Evolutionary conservation across 805 yeast genomes (phyloP).

Genomic region (Yamadazyma kitorensis): DNA sequence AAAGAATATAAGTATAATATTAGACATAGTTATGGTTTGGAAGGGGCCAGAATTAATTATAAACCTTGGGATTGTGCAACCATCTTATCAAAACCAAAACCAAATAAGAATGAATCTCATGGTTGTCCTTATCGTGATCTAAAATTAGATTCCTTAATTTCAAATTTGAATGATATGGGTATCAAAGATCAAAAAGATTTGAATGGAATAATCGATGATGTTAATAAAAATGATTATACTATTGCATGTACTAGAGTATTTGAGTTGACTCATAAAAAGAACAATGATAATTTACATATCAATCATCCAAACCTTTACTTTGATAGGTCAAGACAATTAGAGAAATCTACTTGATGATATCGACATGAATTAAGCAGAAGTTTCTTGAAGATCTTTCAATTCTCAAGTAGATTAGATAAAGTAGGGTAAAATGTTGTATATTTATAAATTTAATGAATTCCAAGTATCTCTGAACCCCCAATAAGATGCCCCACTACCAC

Average conservation of each 20-base stretch:
- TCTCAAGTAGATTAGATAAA: too few relatives aligned
- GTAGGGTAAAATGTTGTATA: too few relatives aligned
- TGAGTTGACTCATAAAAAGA: conserved; percentile 58
- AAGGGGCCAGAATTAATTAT: conserved; percentile 84
- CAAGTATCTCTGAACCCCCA: conserved; percentile 36
- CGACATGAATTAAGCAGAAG: background rate
- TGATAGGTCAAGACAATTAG: conserved; percentile 66
- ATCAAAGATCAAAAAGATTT: conserved; percentile 56
- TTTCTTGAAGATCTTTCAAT: too few relatives aligned
- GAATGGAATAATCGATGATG: conserved; percentile 62
- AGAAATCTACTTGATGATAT: conserved; percentile 20
- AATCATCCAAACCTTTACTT: conserved; percentile 88
- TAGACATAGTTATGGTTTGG: conserved; percentile 87
- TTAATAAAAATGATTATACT: conserved; percentile 68
- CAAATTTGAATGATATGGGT: conserved; percentile 61
- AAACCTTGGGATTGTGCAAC: conserved; percentile 83
- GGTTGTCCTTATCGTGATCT: conserved; percentile 93
- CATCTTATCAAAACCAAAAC: conserved; percentile 69
- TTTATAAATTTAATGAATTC: conserved; percentile 30
- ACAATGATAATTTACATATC: conserved; percentile 57
- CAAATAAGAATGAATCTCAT: conserved; percentile 67
- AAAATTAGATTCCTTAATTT: conserved; percentile 57
- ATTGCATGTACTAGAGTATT: conserved; percentile 88
- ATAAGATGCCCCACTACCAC: conserved; percentile 45
- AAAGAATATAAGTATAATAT: conserved; percentile 88